Base-by-base conservation (phyloP, 1,284 basidiomycete genomes). In the Apiotrichum sp. region DNA sequence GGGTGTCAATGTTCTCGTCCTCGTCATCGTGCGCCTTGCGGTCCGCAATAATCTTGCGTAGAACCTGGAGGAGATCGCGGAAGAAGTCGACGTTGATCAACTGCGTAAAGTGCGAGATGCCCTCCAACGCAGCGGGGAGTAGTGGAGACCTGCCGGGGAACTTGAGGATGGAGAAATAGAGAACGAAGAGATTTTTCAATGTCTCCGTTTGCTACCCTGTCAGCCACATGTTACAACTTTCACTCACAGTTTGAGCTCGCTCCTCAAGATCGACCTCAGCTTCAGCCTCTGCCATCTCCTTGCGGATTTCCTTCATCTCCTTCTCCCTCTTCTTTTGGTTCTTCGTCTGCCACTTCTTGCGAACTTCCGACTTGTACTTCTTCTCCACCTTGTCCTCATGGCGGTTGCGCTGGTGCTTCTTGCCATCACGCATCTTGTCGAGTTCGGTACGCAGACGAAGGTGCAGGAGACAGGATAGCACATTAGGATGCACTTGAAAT, bases 61-160 rank as follows among this genome's bases (percentile, higher is more conserved):
- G 80, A 1, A 96, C 92, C 52, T 84, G 81, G 76, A 98, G 82
- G 47, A 99, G 79, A 77, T 98, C 96, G 64, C 87, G 86, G 84
- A 99, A 99, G 78, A 99, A 99, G 74, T 99, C 96, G 66, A 98
- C 84, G 76, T 97, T 99, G 75, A 99, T 92, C 55, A 97, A 83
- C 74, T 98, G 96, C 0, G 95, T 88, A 69, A 90, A 98, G 76
- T 86, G 86, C 5, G 92, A 86, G 66, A 99, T 87, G 59, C 96
- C 96, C 68, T 88, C 86, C 62, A 99, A 79, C 33, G 93, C 93
- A 32, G 89, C 84, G 10, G 92, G 87, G 22, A 98, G 81, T 8
- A 98, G 81, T 6, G 87, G 85, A 3, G 86, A 87, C 14, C 86
- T 85, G n/a, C 80, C 80, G 6, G 89, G 84, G 68, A 86, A 85